Evolutionary conservation across 176 grass and related monocot genomes (phyloP).

Genomic region (Elymus sibiricus): DNA sequence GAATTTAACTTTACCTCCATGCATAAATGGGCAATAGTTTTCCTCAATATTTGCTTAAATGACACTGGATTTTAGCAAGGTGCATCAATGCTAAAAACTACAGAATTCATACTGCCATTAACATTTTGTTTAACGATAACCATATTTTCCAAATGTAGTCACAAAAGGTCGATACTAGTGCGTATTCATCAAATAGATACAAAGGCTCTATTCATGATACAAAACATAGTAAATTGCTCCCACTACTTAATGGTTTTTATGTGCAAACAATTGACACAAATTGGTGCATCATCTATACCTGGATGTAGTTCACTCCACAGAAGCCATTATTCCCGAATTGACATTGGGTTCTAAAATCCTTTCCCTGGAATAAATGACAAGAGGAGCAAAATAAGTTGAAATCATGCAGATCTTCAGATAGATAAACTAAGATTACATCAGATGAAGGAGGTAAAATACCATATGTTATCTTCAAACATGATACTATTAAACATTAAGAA

Average conservation of each 20-base stretch:
- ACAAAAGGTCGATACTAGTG: background rate
- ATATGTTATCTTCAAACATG: background rate
- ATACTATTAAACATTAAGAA: background rate
- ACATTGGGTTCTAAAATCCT: conserved; percentile 61
- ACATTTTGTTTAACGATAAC: background rate
- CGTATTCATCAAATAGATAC: background rate
- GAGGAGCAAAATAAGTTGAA: conserved; percentile 18
- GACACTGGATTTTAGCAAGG: background rate
- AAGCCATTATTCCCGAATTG: conserved; percentile 58
- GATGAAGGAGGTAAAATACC: background rate
- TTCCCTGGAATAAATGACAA: conserved; percentile 47
- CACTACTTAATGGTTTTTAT: background rate
- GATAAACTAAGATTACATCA: background rate
- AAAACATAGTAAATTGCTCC: background rate
- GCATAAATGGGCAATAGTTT: background rate
- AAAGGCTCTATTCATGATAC: background rate
- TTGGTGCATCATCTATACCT: conserved; percentile 39
- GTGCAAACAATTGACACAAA: background rate
- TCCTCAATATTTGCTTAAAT: background rate
- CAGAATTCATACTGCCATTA: background rate
- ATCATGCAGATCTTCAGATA: background rate
- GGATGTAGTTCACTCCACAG: conserved; percentile 81
- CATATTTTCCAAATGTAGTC: background rate
- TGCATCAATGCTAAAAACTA: background rate
- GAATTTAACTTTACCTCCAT: background rate